Evolutionary conservation across 2,329 filamentous ascomycete species (phyloP).

Genomic region (Calonectria pseudoreteaudii): DNA sequence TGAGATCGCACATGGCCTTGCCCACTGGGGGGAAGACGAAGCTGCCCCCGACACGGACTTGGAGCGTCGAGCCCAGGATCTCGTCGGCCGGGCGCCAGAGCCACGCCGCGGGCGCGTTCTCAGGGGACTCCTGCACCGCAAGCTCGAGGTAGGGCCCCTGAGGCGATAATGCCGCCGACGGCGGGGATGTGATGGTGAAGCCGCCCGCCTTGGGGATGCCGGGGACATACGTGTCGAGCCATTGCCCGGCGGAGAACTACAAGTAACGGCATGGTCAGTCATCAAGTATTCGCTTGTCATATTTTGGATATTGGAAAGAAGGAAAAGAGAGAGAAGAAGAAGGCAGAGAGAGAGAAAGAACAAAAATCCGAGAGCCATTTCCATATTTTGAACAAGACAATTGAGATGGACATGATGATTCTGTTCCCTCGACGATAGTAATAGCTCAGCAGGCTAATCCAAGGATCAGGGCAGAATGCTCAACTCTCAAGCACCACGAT

Average conservation of each 20-base stretch:
- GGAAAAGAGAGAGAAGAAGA: no score
- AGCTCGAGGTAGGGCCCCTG: conserved; percentile 74
- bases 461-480: neutral
- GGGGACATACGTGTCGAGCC: conserved; percentile 86
- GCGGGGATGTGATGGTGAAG: conserved; percentile 88
- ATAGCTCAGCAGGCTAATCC: neutral
- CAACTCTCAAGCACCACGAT: neutral
- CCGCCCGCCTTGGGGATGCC: conserved; percentile 78
- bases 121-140: conserved; percentile 78
- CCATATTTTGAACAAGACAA: neutral
- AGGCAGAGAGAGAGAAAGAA: no score
- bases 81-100: conserved; percentile 71
- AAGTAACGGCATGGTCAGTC: neutral
- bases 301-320: neutral
- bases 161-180: conserved; percentile 62
- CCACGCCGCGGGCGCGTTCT: conserved; percentile 81
- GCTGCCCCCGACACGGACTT: conserved; percentile 81
- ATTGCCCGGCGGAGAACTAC: conserved; percentile 87
- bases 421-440: neutral
- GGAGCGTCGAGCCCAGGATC: conserved; percentile 70
- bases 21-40: conserved; percentile 80
- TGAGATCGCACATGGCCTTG: conserved; percentile 55
- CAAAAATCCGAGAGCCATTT: neutral
- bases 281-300: neutral
- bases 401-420: neutral